Percentiles rank a stretch among this genome's conserved stretches.
Evolutionary conservation across 192 early-diverging fungal genomes (phyloP).

Genomic region (Globomyces pollinis-pini): DNA sequence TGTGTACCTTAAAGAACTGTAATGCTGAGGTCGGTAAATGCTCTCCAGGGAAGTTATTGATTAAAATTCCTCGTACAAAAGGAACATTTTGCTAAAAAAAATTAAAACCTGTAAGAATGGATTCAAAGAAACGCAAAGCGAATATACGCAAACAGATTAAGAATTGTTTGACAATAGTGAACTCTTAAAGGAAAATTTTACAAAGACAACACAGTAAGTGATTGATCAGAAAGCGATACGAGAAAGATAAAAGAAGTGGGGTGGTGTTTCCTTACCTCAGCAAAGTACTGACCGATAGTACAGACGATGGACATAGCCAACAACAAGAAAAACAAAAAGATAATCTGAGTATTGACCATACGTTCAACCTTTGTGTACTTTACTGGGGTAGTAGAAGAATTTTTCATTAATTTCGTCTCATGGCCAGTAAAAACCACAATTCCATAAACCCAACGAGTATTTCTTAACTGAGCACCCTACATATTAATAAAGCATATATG

Average conservation of each 20-base stretch:
- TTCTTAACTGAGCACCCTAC: conserved; percentile 80
- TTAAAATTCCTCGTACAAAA: conserved; percentile 74
- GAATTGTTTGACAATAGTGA: too few relatives aligned
- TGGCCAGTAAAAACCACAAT: conserved; percentile 82
- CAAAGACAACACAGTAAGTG: too few relatives aligned
- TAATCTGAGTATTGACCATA: conserved; percentile 81
- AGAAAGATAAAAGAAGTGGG: too few relatives aligned
- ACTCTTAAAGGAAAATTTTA: too few relatives aligned
- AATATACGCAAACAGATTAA: too few relatives aligned
- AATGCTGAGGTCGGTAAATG: neutral
- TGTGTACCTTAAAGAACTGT: conserved; percentile 13
- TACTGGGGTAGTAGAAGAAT: conserved; percentile 84
- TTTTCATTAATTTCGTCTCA: conserved; percentile 96
- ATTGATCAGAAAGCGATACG: too few relatives aligned
- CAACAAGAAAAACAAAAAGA: conserved; percentile 43
- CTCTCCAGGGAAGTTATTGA: neutral
- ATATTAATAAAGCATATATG: conserved; percentile 63
- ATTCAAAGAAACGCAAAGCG: too few relatives aligned
- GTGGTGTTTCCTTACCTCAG: too few relatives aligned
- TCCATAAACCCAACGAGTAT: conserved; percentile 84
- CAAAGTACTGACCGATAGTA: conserved; percentile 35
- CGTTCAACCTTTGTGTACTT: conserved; percentile 88
- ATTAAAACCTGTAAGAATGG: too few relatives aligned
- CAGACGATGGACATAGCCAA: conserved; percentile 42
- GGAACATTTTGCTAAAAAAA: conserved; percentile 58